These are phyloP conservation scores for Hyaloraphidium curvatum DNA, from an alignment of 192 early-diverging fungal species.

Conservation along the genomic window DNA sequence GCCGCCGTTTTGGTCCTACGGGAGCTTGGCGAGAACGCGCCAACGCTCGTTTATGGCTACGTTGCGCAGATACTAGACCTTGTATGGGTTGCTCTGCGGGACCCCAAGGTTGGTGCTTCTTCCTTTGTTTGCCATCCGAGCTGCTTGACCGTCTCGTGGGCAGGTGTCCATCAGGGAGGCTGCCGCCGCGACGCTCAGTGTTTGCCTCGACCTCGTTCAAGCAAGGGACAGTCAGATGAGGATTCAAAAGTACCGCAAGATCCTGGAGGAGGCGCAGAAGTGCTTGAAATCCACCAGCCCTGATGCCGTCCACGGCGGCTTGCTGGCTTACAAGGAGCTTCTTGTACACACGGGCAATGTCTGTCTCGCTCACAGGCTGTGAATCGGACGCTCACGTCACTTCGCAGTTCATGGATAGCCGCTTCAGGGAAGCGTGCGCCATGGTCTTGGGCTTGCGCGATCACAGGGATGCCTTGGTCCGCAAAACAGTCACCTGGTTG, in stretches of 20 bases:
- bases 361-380: neutral
- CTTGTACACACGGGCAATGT: constrained; percentile 58
- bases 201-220: constrained; percentile 57
- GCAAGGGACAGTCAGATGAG: constrained; percentile 47
- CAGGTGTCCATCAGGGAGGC: constrained; percentile 54
- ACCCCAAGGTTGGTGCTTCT: constrained; percentile 30
- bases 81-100: constrained; percentile 66
- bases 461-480: constrained; percentile 55
- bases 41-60: constrained; percentile 62
- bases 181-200: constrained; percentile 59
- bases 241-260: constrained; percentile 47
- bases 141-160: neutral
- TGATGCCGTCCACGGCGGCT: constrained; percentile 68
- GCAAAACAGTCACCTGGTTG: constrained; percentile 59
- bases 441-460: constrained; percentile 58
- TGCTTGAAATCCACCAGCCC: constrained; percentile 44
- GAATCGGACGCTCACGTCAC: too few relatives aligned
- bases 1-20: constrained; percentile 60
- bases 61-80: constrained; percentile 63
- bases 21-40: constrained; percentile 54
- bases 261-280: constrained; percentile 64
- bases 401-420: constrained; percentile 59
- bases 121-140: neutral
- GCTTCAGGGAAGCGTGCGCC: constrained; percentile 55
- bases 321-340: constrained; percentile 63